Base-by-base conservation (phyloP, 2,329 filamentous ascomycete genomes). In the Colletotrichum australisinense region DNA sequence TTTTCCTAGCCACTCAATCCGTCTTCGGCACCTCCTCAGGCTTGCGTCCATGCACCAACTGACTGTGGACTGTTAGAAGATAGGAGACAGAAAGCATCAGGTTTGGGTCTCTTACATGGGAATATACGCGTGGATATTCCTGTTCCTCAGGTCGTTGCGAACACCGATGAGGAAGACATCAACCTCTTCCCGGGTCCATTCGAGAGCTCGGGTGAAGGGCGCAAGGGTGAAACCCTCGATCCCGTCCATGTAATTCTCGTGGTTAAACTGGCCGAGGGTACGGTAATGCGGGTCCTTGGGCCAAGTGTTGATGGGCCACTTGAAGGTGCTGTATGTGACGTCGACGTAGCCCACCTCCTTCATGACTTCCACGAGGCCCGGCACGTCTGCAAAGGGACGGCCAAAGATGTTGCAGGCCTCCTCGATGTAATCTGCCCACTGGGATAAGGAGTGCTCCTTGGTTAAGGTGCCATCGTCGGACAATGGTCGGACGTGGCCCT, bases 341-440 rank as follows among this genome's bases (percentile, higher is more conserved):
- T 90, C 84, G 67, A 84, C 80, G 74, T 91, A 91, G 1, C 89
- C 89, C 0, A 85, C 86, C n/a, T 87, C 85, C 14, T 81, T 78
- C 76, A 91, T 82, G 60, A 84, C 82, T 52, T 81, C 78, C 6
- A 56, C 42, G 12, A 84, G 73, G 0, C 82, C 83, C 16, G 77
- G 81, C 65, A 87, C 85, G 62, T 87, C 84, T 53, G 81, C 85
- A n/a, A 77, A 76, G 1, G 79, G 78, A 1, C 82, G 78, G 0
- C 79, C 78, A 8, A 83, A 72, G 5, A 78, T 78, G 1, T 65
- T 69, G 0, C 79, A 78, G 1, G 80, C 78, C 58, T 84, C 75
- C 0, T 83, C 72, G 58, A 83, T 78, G 1, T 77, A 42, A 19
- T 76, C 55, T 0, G 76, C 76, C 81, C 81, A 83, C 60, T 82